Evolutionary conservation across 2,329 filamentous ascomycete species (phyloP).

Genomic region (Paradendryphiella salina): DNA sequence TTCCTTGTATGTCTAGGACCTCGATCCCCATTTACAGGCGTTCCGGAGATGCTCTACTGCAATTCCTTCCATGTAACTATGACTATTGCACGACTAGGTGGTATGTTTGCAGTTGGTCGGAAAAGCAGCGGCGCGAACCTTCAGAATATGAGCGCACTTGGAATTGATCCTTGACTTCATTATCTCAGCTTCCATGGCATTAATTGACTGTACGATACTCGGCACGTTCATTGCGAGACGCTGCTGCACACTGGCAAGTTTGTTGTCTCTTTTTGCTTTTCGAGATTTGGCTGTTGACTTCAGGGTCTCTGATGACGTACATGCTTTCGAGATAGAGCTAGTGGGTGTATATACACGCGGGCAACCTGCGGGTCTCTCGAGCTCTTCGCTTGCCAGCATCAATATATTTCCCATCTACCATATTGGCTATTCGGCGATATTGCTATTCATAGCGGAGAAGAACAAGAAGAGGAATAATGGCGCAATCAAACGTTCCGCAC

Average conservation of each 20-base stretch:
- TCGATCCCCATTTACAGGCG: constrained; percentile 20
- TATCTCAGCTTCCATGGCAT: background rate
- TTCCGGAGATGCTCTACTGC: constrained; percentile 5
- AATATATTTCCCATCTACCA: background rate
- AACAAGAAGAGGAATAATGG: background rate
- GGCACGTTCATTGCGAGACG: background rate
- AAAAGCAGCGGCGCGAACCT: constrained; percentile 9
- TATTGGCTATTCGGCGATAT: background rate
- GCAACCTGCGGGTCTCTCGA: background rate
- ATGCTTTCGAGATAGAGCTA: constrained; percentile 2
- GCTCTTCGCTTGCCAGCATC: background rate
- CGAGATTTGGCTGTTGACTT: background rate
- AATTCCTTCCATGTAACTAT: constrained; percentile 5
- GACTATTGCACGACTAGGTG: constrained; percentile 23
- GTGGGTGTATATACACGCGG: background rate
- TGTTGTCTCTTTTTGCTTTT: no score
- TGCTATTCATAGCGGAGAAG: background rate
- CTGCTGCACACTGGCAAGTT: no score
- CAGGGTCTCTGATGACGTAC: constrained; percentile 33
- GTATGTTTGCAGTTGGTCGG: background rate
- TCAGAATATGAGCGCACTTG: constrained; percentile 3
- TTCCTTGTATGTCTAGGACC: background rate
- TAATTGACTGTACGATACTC: background rate
- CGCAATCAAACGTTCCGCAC: background rate
- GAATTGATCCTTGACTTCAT: background rate